Conservation (phyloP, 495 filamentous ascomycete species). For the Penicillium canescens region DNA sequence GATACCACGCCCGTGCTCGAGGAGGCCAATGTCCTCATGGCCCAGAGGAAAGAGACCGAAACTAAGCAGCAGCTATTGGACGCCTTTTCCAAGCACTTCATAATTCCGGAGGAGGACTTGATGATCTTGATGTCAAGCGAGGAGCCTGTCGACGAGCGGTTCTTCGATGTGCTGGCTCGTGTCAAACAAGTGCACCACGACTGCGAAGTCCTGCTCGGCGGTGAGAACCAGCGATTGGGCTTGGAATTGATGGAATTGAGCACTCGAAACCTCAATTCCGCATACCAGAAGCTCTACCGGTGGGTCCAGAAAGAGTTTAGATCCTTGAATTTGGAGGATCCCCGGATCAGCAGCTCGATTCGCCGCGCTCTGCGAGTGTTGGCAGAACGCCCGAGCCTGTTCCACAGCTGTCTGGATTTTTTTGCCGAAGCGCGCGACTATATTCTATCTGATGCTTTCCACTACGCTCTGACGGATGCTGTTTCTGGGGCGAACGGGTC, state of each 20-base stretch:
- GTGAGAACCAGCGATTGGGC: conserved; percentile 83
- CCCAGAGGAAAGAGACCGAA: conserved; percentile 74
- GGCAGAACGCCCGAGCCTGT: conserved; percentile 84
- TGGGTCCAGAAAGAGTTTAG: conserved; percentile 97
- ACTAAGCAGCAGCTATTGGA: conserved; percentile 83
- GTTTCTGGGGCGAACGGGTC: conserved; percentile 34
- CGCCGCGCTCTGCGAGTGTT: conserved; percentile 82
- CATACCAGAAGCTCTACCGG: conserved; percentile 90
- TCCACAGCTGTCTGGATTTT: conserved; percentile 91
- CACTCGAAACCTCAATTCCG: conserved; percentile 80
- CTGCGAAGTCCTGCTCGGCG: conserved; percentile 83
- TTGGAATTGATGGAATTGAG: conserved; percentile 90
- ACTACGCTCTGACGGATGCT: conserved; percentile 82
- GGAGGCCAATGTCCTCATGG: conserved; percentile 74
- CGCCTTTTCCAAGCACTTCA: conserved; percentile 82
- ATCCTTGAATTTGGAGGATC: conserved; percentile 88
- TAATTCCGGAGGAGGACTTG: conserved; percentile 77
- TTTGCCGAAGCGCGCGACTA: conserved; percentile 91
- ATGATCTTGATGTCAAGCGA: conserved; percentile 69
- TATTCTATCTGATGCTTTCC: conserved; percentile 86
- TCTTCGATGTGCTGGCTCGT: conserved; percentile 77
- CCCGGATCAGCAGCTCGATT: conserved; percentile 85
- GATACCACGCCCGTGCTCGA: conserved; percentile 76
- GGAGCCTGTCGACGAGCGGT: conserved; percentile 81
- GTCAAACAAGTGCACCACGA: conserved; percentile 87